A percentile compares a stretch with the other conserved stretches of the same genome.
Evolutionary conservation across 1,139 yeast genomes (phyloP).

Genomic region (Eremothecium sinecaudum): DNA sequence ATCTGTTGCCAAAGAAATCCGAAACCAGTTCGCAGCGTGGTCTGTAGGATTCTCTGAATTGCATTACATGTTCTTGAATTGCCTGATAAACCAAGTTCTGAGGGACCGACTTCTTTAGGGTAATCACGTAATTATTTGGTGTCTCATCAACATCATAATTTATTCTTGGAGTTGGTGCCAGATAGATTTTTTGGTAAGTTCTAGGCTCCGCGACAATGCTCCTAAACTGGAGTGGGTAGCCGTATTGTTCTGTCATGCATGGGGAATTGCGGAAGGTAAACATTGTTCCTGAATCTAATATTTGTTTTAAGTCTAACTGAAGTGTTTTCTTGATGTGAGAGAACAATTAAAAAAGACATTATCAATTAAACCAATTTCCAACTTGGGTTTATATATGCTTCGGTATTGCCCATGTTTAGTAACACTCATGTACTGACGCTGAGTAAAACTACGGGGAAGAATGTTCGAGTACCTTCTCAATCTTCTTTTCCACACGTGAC

Average conservation of each 20-base stretch:
- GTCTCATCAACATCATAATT: conserved; percentile 13
- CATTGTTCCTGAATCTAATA: no score
- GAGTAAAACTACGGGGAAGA: no score
- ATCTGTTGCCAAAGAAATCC: conserved; percentile 25
- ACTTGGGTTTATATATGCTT: no score
- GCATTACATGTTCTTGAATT: conserved; percentile 11
- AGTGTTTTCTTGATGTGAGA: no score
- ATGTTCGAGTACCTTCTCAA: no score
- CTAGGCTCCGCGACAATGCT: not conserved
- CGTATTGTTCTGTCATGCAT: not conserved
- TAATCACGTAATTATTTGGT: conserved; percentile 13
- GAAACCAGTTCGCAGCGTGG: conserved; percentile 22
- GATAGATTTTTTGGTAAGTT: no score
- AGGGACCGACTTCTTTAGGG: conserved; percentile 17
- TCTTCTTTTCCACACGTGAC: no score
- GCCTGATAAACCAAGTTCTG: conserved; percentile 12
- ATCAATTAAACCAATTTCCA: no score
- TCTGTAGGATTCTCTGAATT: conserved; percentile 12
- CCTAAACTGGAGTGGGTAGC: not conserved
- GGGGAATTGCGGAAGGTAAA: conserved; percentile 3
- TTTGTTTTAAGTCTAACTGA: no score
- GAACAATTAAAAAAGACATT: no score
- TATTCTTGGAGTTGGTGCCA: conserved; percentile 1
- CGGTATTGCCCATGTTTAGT: no score
- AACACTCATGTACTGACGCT: no score